These are phyloP conservation scores for Incumbomyces delicatus DNA, from an alignment of 2,329 filamentous ascomycete species.

Conservation along the genomic window DNA sequence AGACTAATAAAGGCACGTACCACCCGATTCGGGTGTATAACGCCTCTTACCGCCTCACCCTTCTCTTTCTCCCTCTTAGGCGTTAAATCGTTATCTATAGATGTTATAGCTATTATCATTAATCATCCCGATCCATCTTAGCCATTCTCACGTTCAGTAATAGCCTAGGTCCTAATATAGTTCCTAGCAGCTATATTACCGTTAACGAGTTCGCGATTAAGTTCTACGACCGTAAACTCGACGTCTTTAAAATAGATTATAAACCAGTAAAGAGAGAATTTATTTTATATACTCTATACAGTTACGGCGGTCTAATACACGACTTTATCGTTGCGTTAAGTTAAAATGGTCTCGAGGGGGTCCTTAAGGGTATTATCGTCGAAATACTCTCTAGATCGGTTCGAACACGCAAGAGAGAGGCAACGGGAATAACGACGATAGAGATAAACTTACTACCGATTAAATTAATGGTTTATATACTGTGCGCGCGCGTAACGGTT, in stretches of 20 bases:
- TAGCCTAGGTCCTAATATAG: too few species aligned
- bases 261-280: not conserved
- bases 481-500: not conserved
- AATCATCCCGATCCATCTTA: too few species aligned
- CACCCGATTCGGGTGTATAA: too few species aligned
- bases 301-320: not conserved
- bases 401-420: not conserved
- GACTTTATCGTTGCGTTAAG: not conserved
- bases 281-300: not conserved
- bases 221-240: not conserved
- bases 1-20: too few species aligned
- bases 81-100: too few species aligned
- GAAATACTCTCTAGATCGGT: not conserved
- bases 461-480: constrained; percentile 1
- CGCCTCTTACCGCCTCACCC: too few species aligned
- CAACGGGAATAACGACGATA: not conserved
- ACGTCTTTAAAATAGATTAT: not conserved
- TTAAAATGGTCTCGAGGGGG: not conserved
- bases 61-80: too few species aligned
- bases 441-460: not conserved
- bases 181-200: not conserved
- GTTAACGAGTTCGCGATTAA: not conserved
- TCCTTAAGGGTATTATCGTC: not conserved
- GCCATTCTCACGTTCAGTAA: too few species aligned
- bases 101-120: too few species aligned